Conservation (phyloP, 805 yeast genomes). For the Nakazawaea holstii region DNA sequence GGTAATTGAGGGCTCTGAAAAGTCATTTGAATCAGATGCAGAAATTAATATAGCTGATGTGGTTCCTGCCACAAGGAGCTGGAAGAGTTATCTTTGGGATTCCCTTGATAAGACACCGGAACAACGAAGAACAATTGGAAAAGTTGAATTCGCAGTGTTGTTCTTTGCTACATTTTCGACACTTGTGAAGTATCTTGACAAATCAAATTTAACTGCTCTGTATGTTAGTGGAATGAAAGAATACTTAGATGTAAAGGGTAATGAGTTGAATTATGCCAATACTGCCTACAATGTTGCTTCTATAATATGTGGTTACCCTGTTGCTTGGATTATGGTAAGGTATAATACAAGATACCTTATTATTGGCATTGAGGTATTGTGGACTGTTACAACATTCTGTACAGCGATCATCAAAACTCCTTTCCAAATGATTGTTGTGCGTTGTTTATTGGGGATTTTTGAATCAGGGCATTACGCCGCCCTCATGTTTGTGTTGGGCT, state of each 20-base stretch:
- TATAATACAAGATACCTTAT: constrained; percentile 9
- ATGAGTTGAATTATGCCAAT: constrained; percentile 50
- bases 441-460: constrained; percentile 37
- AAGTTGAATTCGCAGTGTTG: constrained; percentile 8
- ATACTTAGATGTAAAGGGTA: constrained; percentile 46
- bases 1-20: too few relatives aligned
- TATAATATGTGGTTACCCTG: constrained; percentile 27
- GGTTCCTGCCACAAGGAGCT: not conserved
- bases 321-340: constrained; percentile 5
- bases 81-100: not conserved
- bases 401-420: constrained; percentile 7
- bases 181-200: constrained; percentile 49
- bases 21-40: not conserved
- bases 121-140: constrained; percentile 7
- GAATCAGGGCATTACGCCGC: constrained; percentile 60
- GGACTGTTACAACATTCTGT: constrained; percentile 9
- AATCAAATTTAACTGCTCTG: constrained; percentile 51
- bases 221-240: constrained; percentile 53
- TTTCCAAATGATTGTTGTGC: constrained; percentile 8
- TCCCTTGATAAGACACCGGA: not conserved
- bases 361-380: constrained; percentile 3
- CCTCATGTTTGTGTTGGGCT: constrained; percentile 48
- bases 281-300: constrained; percentile 53
- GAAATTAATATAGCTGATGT: not conserved
- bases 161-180: constrained; percentile 10